Evolutionary conservation across 2,329 filamentous ascomycete species (phyloP).

Genomic region (Alternaria postmessia): DNA sequence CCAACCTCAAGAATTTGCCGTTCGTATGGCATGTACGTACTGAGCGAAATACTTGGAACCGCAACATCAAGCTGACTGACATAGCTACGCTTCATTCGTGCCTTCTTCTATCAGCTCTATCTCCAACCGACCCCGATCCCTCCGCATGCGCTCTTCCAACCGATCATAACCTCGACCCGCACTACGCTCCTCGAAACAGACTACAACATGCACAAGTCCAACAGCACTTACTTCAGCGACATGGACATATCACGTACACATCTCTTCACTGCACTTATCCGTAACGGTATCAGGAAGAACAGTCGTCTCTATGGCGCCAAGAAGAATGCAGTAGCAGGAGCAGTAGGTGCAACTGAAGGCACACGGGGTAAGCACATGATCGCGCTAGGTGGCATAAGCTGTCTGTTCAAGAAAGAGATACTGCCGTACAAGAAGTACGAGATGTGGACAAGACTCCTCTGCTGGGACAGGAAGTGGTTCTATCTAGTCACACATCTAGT

Average conservation of each 20-base stretch:
- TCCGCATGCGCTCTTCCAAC: slow-evolving; percentile 75
- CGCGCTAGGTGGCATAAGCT: slow-evolving; percentile 58
- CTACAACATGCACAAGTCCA: slow-evolving; percentile 85
- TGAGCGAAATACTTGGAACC: not conserved
- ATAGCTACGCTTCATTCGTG: slow-evolving; percentile 57
- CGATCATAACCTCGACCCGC: slow-evolving; percentile 71
- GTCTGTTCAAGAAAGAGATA: slow-evolving; percentile 59
- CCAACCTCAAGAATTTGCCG: slow-evolving; percentile 78
- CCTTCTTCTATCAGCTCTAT: slow-evolving; percentile 58
- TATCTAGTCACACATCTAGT: slow-evolving; percentile 60
- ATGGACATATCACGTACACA: slow-evolving; percentile 85
- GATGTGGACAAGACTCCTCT: slow-evolving; percentile 58
- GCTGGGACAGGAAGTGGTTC: slow-evolving; percentile 62
- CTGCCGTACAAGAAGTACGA: slow-evolving; percentile 56
- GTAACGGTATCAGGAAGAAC: slow-evolving; percentile 54
- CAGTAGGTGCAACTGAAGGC: slow-evolving; percentile 27
- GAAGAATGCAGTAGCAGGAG: slow-evolving; percentile 25
- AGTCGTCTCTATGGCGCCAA: slow-evolving; percentile 31
- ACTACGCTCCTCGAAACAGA: slow-evolving; percentile 80
- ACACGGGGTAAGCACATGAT: slow-evolving; percentile 45
- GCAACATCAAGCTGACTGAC: slow-evolving; percentile 16
- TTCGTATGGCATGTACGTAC: slow-evolving; percentile 76
- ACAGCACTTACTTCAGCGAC: slow-evolving; percentile 87
- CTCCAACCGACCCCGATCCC: slow-evolving; percentile 53
- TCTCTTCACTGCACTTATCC: slow-evolving; percentile 68